Evolutionary conservation across 805 yeast genomes (phyloP), one percentile per base, ranked within the genome.

Genomic region (Candida boidinii): DNA sequence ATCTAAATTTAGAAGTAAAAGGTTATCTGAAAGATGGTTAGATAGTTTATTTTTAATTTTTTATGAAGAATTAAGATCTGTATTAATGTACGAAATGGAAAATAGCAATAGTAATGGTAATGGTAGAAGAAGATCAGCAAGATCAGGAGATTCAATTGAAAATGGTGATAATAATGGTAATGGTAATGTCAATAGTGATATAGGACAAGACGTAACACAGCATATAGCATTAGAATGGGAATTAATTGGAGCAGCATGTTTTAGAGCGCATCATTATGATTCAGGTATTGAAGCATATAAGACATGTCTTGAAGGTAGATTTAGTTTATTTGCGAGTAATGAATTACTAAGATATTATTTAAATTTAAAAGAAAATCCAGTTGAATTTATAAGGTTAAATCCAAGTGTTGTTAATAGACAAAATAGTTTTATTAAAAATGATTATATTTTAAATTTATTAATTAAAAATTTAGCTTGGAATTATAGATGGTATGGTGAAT

Each of bases 161-260:
- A 21, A 15, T 10, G 29, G 22, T 12, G 46, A 41, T 15, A 37
- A n/a, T n/a, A n/a, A n/a, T n/a, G n/a, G n/a, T n/a, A n/a, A n/a
- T n/a, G n/a, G n/a, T n/a, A n/a, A n/a, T n/a, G n/a, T n/a, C n/a
- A n/a, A n/a, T n/a, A n/a, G n/a, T n/a, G 30, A n/a, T n/a, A n/a
- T n/a, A n/a, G n/a, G n/a, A n/a, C n/a, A n/a, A n/a, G n/a, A n/a
- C 24, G 44, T 44, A 4, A 51, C 62, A 11, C 64, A 61, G 35
- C 78, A 76, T 43, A 71, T 77, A 46, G 80, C 83, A 0, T 50
- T 80, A 17, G 86, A 82, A 48, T 82, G 90, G 90, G 82, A 77
- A 45, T 55, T 80, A 40, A 61, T 80, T 29, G 90, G 88, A 0
- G 56, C 73, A 7, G 66, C 79, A 15, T 59, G 70, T 21, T 53